A percentile compares a stretch with the other conserved stretches of the same genome.
Conservation (phyloP, 2,329 filamentous ascomycete genomes). For the Arthrobotrys sphaeroides region DNA sequence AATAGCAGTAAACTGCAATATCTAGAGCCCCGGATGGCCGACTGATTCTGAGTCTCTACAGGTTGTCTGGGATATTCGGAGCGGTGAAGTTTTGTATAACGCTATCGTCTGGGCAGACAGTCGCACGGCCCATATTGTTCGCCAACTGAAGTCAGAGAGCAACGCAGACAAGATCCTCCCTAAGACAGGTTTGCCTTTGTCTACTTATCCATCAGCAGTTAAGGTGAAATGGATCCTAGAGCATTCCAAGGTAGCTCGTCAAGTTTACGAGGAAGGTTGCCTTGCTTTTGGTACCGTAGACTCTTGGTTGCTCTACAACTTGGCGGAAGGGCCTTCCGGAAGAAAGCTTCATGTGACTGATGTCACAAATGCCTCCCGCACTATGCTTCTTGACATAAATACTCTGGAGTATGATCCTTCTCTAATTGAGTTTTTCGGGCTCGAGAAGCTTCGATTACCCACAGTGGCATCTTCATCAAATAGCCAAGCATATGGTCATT, state of each 20-base stretch:
- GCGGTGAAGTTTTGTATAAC: slow-evolving; percentile 81
- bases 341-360: slow-evolving; percentile 81
- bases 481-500: slow-evolving; percentile 74
- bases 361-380: slow-evolving; percentile 85
- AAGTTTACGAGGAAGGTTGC: slow-evolving; percentile 74
- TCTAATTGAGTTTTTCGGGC: slow-evolving; percentile 79
- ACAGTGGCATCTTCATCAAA: slow-evolving; percentile 84
- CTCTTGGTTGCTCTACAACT: slow-evolving; percentile 84
- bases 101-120: slow-evolving; percentile 93
- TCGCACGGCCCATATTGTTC: slow-evolving; percentile 77
- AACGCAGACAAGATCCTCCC: slow-evolving; percentile 75
- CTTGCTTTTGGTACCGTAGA: slow-evolving; percentile 89
- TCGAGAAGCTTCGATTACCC: slow-evolving; percentile 79
- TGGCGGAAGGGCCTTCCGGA: slow-evolving; percentile 74
- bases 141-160: slow-evolving; percentile 75
- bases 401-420: slow-evolving; percentile 81
- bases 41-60: slow-evolving; percentile 5
- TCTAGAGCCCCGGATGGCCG: neutral
- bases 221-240: slow-evolving; percentile 85
- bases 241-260: slow-evolving; percentile 73
- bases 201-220: slow-evolving; percentile 86
- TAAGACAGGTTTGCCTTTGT: slow-evolving; percentile 82
- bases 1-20: neutral
- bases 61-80: slow-evolving; percentile 81
- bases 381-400: slow-evolving; percentile 92